phyloP scores from a whole-genome alignment of 441 rosid species.

The Euphorbia schlechtendalii region DNA sequence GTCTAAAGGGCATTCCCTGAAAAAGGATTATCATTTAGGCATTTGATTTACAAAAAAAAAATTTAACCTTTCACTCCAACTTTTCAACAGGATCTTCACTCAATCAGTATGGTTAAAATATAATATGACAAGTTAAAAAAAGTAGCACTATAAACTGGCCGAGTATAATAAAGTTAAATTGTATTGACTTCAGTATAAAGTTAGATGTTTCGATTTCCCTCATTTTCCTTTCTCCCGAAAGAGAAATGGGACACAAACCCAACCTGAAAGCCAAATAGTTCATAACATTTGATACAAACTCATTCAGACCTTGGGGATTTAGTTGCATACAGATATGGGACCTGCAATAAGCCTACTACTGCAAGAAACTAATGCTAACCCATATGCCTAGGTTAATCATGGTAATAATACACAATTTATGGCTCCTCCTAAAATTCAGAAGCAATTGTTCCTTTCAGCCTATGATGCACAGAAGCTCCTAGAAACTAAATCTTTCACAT shows the following conservation, averaged over 20 bases:
- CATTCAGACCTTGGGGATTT: background rate
- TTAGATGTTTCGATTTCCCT: background rate
- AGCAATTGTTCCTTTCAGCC: background rate
- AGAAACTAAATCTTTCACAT: no score
- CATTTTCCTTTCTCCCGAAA: background rate
- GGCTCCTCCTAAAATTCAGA: background rate
- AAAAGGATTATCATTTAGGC: conserved; percentile 12
- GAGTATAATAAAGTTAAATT: background rate
- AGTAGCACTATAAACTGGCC: background rate
- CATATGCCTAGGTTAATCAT: background rate
- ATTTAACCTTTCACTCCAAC: background rate
- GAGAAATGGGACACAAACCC: background rate
- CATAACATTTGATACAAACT: background rate
- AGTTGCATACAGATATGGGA: background rate
- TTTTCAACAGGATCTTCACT: conserved; percentile 4
- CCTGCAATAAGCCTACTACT: background rate
- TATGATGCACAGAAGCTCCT: no score
- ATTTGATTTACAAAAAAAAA: background rate
- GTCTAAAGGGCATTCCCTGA: conserved; percentile 94
- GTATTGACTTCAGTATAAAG: background rate
- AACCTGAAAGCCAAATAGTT: background rate
- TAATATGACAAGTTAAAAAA: background rate
- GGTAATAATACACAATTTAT: background rate
- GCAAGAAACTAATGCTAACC: background rate
- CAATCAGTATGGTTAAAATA: background rate